Base-by-base conservation (phyloP, 305 asterid genomes). In the Rubia tinctorum region DNA sequence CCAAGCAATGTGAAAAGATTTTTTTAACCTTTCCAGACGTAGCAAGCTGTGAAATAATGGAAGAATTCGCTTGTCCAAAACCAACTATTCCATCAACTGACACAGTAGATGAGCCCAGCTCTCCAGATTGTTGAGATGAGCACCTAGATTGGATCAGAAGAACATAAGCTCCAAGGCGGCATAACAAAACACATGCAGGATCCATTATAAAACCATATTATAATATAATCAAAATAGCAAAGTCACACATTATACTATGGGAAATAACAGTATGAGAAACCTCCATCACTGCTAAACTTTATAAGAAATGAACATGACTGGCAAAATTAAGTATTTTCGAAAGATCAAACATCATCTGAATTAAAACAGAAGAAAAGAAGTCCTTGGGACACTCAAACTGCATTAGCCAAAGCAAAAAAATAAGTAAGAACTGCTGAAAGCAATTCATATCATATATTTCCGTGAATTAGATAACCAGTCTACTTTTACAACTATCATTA, bases 61-160 rank as follows among this genome's bases (percentile, higher is more conserved):
- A 95, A 42, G 98, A 82, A 78, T 95, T 92, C 69, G 97, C 87
- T 85, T 95, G 98, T 81, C 99, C 99, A 68, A 95, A 91, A 72
- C 99, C 99, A 73, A 95, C 74, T 80, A 95, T 89, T 73, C 99
- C 99, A 82, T 92, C 99, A 81, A 95, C 97, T 68, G 99, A 90
- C 82, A 86, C 90, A 63, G 95, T 77, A 80, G 98, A 89, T 65
- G 96, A 87, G 76, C 88, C 96, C 68, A 89, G 79, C 80, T 85
- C 93, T 75, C 98, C 98, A 76, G 96, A 81, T 87, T 92, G 99
- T 78, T 85, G 88, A 74, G 93, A 80, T 71, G 97, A 89, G 90
- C 99, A 95, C 89, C 99, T 95, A 77, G 78, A 85, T 76, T 83
- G 76, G 82, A 81, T 75, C 73, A 80, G 51, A 59, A 71, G 76